Evolutionary conservation across 1,139 yeast species (phyloP).

Genomic region (Debaryomyces sp.): DNA sequence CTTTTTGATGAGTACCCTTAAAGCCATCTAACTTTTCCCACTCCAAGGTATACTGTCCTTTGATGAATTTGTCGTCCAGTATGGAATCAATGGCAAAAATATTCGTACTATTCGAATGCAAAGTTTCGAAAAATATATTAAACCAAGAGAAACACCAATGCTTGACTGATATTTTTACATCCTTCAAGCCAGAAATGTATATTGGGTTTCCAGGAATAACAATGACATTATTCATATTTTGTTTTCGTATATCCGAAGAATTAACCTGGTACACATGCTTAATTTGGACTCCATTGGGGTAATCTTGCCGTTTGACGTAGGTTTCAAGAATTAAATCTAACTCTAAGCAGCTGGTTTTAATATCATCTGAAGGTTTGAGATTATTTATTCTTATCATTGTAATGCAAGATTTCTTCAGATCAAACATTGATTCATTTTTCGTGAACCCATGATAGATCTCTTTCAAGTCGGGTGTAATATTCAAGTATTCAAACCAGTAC

Average conservation of each 20-base stretch:
- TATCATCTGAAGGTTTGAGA: background rate
- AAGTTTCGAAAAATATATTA: slow-evolving; percentile 21
- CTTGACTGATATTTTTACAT: slow-evolving; percentile 16
- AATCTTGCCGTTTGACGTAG: slow-evolving; percentile 9
- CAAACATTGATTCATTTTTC: background rate
- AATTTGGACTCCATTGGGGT: slow-evolving; percentile 9
- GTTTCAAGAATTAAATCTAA: slow-evolving; percentile 8
- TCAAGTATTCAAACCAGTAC: slow-evolving; percentile 53
- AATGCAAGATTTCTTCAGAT: slow-evolving; percentile 7
- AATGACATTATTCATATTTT: slow-evolving; percentile 1
- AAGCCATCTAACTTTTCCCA: slow-evolving; percentile 77
- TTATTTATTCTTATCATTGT: slow-evolving; percentile 8
- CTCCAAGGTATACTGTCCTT: slow-evolving; percentile 7
- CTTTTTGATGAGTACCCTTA: slow-evolving; percentile 60
- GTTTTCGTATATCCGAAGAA: background rate
- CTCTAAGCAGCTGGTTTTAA: background rate
- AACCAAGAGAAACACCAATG: slow-evolving; percentile 33
- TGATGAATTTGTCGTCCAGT: slow-evolving; percentile 2
- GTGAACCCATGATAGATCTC: slow-evolving; percentile 2
- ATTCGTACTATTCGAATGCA: slow-evolving; percentile 3
- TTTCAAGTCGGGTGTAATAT: slow-evolving; percentile 7
- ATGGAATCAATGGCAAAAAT: slow-evolving; percentile 2
- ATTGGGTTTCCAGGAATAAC: slow-evolving; percentile 6
- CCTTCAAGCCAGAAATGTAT: slow-evolving; percentile 7
- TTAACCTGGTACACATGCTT: slow-evolving; percentile 1